Evolutionary conservation across 495 filamentous ascomycete species (phyloP).

Genomic region (Parmelia sp.): DNA sequence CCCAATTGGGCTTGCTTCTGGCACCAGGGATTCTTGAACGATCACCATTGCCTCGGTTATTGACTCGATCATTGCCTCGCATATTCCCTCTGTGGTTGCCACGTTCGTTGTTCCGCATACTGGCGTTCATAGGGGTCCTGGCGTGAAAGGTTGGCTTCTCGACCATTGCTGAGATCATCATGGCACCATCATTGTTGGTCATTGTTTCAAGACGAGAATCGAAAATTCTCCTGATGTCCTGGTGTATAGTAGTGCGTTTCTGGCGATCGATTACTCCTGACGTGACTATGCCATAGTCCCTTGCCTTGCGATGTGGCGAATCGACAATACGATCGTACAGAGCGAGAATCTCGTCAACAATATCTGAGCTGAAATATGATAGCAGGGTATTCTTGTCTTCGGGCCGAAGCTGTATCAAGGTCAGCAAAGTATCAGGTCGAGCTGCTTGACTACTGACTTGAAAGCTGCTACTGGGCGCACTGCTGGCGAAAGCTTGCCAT

Average conservation of each 20-base stretch:
- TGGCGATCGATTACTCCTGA: slow-evolving; percentile 51
- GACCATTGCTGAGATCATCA: slow-evolving; percentile 50
- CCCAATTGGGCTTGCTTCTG: slow-evolving; percentile 42
- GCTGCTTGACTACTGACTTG: slow-evolving; percentile 9
- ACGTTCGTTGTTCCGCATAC: slow-evolving; percentile 3
- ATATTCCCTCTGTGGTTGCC: not conserved
- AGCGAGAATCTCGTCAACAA: slow-evolving; percentile 35
- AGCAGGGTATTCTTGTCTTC: slow-evolving; percentile 43
- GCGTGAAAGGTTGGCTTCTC: slow-evolving; percentile 35
- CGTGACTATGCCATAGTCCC: slow-evolving; percentile 38
- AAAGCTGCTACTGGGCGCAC: slow-evolving; percentile 6
- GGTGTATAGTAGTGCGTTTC: slow-evolving; percentile 58
- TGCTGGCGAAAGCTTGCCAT: slow-evolving; percentile 17
- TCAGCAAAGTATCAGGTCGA: not conserved
- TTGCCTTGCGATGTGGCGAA: slow-evolving; percentile 37
- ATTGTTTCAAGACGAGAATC: slow-evolving; percentile 57
- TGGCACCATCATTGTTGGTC: slow-evolving; percentile 52
- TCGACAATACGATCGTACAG: slow-evolving; percentile 42
- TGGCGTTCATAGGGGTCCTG: slow-evolving; percentile 17
- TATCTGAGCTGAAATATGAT: slow-evolving; percentile 40
- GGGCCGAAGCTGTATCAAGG: slow-evolving; percentile 35
- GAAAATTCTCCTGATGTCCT: slow-evolving; percentile 62
- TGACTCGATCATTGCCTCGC: slow-evolving; percentile 16
- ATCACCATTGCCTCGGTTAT: slow-evolving; percentile 28
- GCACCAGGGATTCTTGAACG: not conserved